Evolutionary conservation across 108 stramenopile species (phyloP), one percentile per base, ranked within the genome.

Genomic region (Cyclotella choctawhatcheeana): DNA sequence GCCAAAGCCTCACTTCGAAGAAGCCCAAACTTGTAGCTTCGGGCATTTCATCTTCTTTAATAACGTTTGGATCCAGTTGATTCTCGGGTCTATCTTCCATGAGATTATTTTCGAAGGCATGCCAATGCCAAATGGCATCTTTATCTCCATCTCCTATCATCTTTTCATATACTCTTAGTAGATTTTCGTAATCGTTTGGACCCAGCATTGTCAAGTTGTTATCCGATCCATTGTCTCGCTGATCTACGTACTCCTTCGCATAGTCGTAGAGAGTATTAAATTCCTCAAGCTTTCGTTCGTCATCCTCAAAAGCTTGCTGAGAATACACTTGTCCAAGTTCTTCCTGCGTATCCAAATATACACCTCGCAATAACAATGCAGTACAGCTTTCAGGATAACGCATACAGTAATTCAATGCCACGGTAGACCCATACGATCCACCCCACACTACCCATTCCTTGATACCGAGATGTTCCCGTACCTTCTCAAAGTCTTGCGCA

Each of bases 341-440:
- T 35, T 29, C 20, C 13, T 54, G 45, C 3, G 81, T 72, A 43
- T 82, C 61, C 34, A 87, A 59, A 64, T 85, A 89, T 20, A 89
- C 75, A 13, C 88, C 88, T n/a, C 88, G 69, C 33, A 89, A 37
- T 13, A 89, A 62, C 40, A 89, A 22, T 8, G 50, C 85, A 31
- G 64, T 54, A 17, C 79, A 73, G 31, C 79, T 68, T 13, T 85
- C 52, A 16, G 82, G 84, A 75, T 81, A 84, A 5, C 14, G 32
- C 50, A 73, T 64, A 17, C 79, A 77, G 60, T 89, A 89, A 27
- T 76, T 34, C 16, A 89, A 52, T 13, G 45, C 52, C 18, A 89
- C 18, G 8, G 47, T 48, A 17, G 47, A 48, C 18, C 47, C 47
- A 48, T 48, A 48, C 8, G 47, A 48, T 8, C 47, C 47, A n/a